These are phyloP conservation scores for Arxiozyma telluris DNA, from an alignment of 1,139 yeast species.

Conservation along the genomic window DNA sequence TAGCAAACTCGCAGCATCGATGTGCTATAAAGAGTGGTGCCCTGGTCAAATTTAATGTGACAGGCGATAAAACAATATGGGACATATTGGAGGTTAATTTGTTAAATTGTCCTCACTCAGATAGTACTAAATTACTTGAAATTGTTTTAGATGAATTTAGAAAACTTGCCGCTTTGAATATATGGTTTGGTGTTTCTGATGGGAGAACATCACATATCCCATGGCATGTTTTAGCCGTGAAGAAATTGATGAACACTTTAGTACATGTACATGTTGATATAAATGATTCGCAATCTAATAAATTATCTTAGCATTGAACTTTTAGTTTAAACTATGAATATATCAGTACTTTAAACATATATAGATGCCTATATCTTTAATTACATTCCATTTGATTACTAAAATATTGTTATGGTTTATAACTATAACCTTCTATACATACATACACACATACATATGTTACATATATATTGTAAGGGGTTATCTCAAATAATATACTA, in stretches of 20 bases:
- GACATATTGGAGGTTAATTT: conserved; percentile 50
- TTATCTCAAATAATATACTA: too few species aligned
- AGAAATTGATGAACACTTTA: conserved; percentile 46
- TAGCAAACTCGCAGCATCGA: conserved; percentile 62
- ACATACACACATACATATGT: too few species aligned
- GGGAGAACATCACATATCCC: conserved; percentile 44
- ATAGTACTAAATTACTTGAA: conserved; percentile 46
- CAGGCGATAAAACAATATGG: conserved; percentile 29
- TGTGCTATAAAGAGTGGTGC: conserved; percentile 68
- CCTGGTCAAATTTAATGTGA: conserved; percentile 38
- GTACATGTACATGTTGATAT: conserved; percentile 34
- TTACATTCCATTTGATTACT: background rate
- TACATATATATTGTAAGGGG: too few species aligned
- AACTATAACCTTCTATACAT: background rate
- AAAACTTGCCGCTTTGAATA: conserved; percentile 44
- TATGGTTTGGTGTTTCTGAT: conserved; percentile 36
- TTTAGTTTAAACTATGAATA: background rate
- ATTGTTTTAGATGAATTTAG: conserved; percentile 59
- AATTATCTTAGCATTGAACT: background rate
- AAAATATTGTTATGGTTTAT: background rate
- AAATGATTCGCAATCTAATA: conserved; percentile 1
- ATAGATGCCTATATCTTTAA: too few species aligned
- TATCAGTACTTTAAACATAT: too few species aligned
- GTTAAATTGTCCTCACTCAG: conserved; percentile 62
- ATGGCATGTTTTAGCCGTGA: conserved; percentile 79